Base-by-base conservation (phyloP, 228 moss, liverwort and hornwort genomes). In the Sphagnum magellanicum region DNA sequence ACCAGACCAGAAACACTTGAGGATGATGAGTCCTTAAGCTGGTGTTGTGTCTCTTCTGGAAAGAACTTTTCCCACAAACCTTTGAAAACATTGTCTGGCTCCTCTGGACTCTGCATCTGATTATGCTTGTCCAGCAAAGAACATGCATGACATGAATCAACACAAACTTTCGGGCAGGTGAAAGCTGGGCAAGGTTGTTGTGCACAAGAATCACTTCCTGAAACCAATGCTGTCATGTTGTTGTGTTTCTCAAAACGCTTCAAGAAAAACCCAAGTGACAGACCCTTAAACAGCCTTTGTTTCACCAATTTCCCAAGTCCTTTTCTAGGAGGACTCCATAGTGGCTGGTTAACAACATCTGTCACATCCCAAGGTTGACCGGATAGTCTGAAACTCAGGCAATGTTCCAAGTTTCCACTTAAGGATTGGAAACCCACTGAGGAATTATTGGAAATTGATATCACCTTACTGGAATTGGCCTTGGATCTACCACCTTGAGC, bases 231-330 rank as follows among this genome's bases (percentile, higher is more conserved):
- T 50, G 84, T 79, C 50, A 80, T 71, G 60, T 78, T 71, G 60
- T 78, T 71, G 77, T 84, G 77, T 16, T 72, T 80, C 72, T 84
- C 82, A 48, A 84, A 57, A 48, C 79, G 84, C 64, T 76, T 84
- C 48, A 79, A 75, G 12, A 70, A 32, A 50, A 82, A 72, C 6
- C 80, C 49, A 71, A 77, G 77, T 48, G 82, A 73, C 51, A 84
- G 81, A 52, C 78, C 78, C 10, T 88, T 82, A 61, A 81, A 32
- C 32, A 32, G 73, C 60, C 77, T 79, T 60, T 84, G 81, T 32
- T 32, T 32, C 32, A 32, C 32, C 32, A 32, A 32, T 65, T 84
- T 84, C 5, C 52, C 67, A 13, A 13, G 60, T 16, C 72, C 72
- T 53, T 55, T 72, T 46, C 57, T 59, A 53, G 51, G 8, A 53